These are phyloP conservation scores for Moesziomyces antarcticus DNA, from an alignment of 1,284 basidiomycete genomes.

Conservation along the genomic window DNA sequence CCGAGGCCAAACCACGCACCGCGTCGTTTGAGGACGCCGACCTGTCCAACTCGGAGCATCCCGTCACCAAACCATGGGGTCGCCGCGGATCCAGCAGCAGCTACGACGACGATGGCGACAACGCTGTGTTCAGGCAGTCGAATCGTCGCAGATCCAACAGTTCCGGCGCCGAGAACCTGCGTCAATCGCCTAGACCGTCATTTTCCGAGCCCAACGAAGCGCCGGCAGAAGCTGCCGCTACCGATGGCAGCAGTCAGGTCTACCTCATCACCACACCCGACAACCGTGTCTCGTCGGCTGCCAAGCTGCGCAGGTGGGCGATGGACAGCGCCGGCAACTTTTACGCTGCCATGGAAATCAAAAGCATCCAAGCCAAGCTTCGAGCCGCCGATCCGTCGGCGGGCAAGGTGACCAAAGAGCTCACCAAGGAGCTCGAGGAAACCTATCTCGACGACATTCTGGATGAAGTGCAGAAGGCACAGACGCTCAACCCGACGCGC, in stretches of 20 bases:
- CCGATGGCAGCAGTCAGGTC: conserved; percentile 26
- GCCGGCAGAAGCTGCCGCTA: conserved; percentile 4
- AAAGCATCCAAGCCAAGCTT: conserved; percentile 63
- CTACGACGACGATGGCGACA: conserved; percentile 22
- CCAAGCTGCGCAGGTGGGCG: conserved; percentile 64
- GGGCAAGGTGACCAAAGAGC: conserved; percentile 22
- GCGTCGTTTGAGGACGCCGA: conserved; percentile 39
- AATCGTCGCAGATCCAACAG: conserved; percentile 22
- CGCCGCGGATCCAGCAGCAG: conserved; percentile 33
- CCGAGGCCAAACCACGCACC: conserved; percentile 15
- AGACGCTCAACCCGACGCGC: conserved; percentile 58
- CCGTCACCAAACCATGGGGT: conserved; percentile 44
- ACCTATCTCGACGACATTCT: conserved; percentile 64
- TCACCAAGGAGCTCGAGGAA: conserved; percentile 49
- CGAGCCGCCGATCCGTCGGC: conserved; percentile 49
- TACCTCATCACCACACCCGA: conserved; percentile 67
- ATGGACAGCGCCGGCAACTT: conserved; percentile 64
- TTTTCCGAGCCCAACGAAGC: conserved; percentile 10
- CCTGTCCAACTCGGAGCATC: conserved; percentile 38
- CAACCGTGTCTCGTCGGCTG: conserved; percentile 65
- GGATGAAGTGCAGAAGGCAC: conserved; percentile 65
- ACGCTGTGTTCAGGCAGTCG: conserved; percentile 21
- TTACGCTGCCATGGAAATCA: conserved; percentile 67
- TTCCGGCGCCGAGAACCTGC: conserved; percentile 15
- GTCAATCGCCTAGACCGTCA: conserved; percentile 25